Evolutionary conservation across 805 yeast species (phyloP).

Genomic region (Sporopachydermia quercuum): DNA sequence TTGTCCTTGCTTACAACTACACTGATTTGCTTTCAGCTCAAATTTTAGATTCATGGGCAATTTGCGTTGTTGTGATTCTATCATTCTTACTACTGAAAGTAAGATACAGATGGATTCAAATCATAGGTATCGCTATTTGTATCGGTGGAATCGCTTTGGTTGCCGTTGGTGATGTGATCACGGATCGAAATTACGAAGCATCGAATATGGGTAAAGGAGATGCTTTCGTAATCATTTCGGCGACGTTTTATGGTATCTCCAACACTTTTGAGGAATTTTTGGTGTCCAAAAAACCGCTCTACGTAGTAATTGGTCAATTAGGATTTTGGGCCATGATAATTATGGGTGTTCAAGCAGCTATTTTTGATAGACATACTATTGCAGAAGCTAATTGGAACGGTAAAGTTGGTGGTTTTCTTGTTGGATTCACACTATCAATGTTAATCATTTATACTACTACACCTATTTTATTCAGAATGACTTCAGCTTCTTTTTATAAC

Average conservation of each 20-base stretch:
- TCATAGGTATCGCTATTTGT: slow-evolving; percentile 23
- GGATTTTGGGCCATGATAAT: slow-evolving; percentile 27
- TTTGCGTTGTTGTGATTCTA: slow-evolving; percentile 27
- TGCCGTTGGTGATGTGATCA: slow-evolving; percentile 23
- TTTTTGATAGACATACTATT: slow-evolving; percentile 24
- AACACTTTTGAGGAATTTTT: slow-evolving; percentile 28
- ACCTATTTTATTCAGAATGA: slow-evolving; percentile 28
- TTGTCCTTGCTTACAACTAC: slow-evolving; percentile 28
- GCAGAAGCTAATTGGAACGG: slow-evolving; percentile 23
- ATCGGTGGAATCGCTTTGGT: slow-evolving; percentile 28
- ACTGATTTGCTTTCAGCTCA: slow-evolving; percentile 29
- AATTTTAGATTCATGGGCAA: slow-evolving; percentile 28
- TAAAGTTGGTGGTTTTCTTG: slow-evolving; percentile 26
- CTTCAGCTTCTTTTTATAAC: slow-evolving; percentile 32
- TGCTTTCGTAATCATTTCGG: slow-evolving; percentile 27
- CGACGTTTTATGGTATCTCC: slow-evolving; percentile 29
- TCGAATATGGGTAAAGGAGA: slow-evolving; percentile 27
- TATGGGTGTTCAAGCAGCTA: slow-evolving; percentile 29
- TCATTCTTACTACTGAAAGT: slow-evolving; percentile 27
- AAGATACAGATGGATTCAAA: slow-evolving; percentile 30
- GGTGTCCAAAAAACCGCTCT: slow-evolving; percentile 28
- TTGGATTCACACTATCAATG: slow-evolving; percentile 26
- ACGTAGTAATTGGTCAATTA: slow-evolving; percentile 28
- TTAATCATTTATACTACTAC: slow-evolving; percentile 25
- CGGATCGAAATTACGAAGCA: slow-evolving; percentile 26